These are phyloP conservation scores for Agarophyton chilense DNA, from an alignment of 23 red algal species.

Conservation along the genomic window DNA sequence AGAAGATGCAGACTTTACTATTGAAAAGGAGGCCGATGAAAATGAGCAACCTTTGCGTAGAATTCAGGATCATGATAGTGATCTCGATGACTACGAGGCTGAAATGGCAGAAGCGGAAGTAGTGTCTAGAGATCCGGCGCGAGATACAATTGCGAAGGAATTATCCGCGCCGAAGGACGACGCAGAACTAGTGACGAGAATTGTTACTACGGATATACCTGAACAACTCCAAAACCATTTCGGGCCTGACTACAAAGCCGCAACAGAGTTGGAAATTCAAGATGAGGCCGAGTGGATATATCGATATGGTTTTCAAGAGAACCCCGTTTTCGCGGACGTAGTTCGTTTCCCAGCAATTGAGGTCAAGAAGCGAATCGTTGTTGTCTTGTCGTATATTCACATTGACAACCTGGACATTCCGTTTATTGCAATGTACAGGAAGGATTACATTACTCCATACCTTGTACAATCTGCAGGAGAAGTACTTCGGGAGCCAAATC, in stretches of 20 bases:
- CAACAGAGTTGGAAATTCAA: slow-evolving; percentile 56
- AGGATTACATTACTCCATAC: slow-evolving; percentile 71
- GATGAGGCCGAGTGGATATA: slow-evolving; percentile 79
- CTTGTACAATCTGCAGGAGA: slow-evolving; percentile 53
- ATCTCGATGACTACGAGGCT: slow-evolving; percentile 30
- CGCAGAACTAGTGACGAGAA: slow-evolving; percentile 34
- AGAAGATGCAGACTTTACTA: slow-evolving; percentile 34
- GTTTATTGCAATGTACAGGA: slow-evolving; percentile 83
- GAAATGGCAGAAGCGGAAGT: neutral
- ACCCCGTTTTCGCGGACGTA: slow-evolving; percentile 28
- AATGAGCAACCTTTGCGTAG: slow-evolving; percentile 21
- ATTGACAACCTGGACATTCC: slow-evolving; percentile 91
- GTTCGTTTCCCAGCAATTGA: slow-evolving; percentile 28
- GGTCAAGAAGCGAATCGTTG: slow-evolving; percentile 66
- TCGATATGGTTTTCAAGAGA: slow-evolving; percentile 42
- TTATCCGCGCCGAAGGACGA: slow-evolving; percentile 37
- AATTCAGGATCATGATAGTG: slow-evolving; percentile 29
- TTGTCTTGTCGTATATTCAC: slow-evolving; percentile 78
- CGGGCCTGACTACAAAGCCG: slow-evolving; percentile 1
- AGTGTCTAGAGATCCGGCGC: neutral
- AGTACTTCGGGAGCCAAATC: neutral
- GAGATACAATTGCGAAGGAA: slow-evolving; percentile 23
- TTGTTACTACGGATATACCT: slow-evolving; percentile 74
- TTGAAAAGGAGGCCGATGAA: neutral
- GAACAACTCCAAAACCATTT: slow-evolving; percentile 90